These are phyloP conservation scores for Septoria linicola DNA, from an alignment of 2,329 filamentous ascomycete genomes.

Conservation along the genomic window DNA sequence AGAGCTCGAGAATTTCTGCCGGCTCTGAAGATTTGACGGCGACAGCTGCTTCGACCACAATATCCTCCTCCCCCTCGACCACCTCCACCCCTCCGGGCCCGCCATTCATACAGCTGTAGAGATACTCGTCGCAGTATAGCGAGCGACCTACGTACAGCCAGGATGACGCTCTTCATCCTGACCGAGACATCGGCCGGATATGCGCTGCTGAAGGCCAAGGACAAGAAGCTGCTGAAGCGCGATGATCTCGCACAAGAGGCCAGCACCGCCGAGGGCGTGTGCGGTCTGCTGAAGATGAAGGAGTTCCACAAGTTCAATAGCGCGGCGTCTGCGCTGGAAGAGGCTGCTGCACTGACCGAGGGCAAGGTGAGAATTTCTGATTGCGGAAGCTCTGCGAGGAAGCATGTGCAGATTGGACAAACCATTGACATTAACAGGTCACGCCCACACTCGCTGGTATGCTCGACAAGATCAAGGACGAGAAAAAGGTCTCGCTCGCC, in stretches of 20 bases:
- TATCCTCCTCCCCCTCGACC: background rate
- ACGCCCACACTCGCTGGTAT: slow-evolving; percentile 80
- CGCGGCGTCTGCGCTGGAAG: slow-evolving; percentile 83
- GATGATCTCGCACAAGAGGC: slow-evolving; percentile 75
- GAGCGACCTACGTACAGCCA: slow-evolving; percentile 24
- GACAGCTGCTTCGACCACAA: background rate
- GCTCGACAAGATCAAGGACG: slow-evolving; percentile 87
- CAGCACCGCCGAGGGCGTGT: slow-evolving; percentile 77
- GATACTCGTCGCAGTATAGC: slow-evolving; percentile 21
- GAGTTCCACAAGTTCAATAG: slow-evolving; percentile 97
- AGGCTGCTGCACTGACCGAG: slow-evolving; percentile 83
- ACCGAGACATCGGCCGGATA: slow-evolving; percentile 95
- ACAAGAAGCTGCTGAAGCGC: slow-evolving; percentile 95
- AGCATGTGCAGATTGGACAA: background rate
- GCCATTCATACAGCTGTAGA: slow-evolving; percentile 13
- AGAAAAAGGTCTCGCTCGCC: slow-evolving; percentile 93
- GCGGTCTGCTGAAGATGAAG: slow-evolving; percentile 92
- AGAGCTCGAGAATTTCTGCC: background rate
- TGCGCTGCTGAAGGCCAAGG: slow-evolving; percentile 95
- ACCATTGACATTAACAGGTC: slow-evolving; percentile 49
- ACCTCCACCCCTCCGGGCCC: background rate
- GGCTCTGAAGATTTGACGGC: background rate
- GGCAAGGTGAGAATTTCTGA: slow-evolving; percentile 60
- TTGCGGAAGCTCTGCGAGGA: background rate
- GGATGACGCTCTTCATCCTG: slow-evolving; percentile 70